phyloP scores from a whole-genome alignment of 1,139 yeast genomes.

The Blastobotrys indianensis region DNA sequence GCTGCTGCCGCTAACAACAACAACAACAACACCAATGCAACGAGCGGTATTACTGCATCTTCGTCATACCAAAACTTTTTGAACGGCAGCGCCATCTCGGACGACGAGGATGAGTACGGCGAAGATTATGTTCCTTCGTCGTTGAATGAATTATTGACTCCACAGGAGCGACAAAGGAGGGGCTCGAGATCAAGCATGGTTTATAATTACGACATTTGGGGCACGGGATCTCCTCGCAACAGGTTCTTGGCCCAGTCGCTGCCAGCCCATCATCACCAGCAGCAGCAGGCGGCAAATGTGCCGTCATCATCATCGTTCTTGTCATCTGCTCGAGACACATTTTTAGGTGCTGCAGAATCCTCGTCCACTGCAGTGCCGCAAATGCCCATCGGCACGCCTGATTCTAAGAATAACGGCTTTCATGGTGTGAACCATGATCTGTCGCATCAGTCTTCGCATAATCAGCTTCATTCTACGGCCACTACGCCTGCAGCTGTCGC shows the following conservation, averaged over 20 bases:
- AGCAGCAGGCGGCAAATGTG: not conserved
- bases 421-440: not conserved
- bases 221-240: slow-evolving; percentile 3
- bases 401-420: slow-evolving; percentile 6
- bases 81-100: slow-evolving; percentile 11
- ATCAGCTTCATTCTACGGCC: not conserved
- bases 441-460: not conserved
- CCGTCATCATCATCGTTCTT: not conserved
- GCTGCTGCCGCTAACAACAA: not conserved
- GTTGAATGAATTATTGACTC: slow-evolving; percentile 66
- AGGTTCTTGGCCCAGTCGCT: not conserved
- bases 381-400: slow-evolving; percentile 18
- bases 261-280: not conserved
- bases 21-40: not conserved
- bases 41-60: not conserved
- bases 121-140: slow-evolving; percentile 79
- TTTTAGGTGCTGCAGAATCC: not conserved
- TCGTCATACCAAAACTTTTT: not conserved
- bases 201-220: slow-evolving; percentile 7
- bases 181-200: slow-evolving; percentile 8
- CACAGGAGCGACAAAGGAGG: slow-evolving; percentile 58
- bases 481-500: too few species aligned
- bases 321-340: slow-evolving; percentile 1
- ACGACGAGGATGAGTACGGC: slow-evolving; percentile 18
- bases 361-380: slow-evolving; percentile 5